Evolutionary conservation across 768 basidiomycete species (phyloP), one percentile per base, ranked within the genome.

Genomic region (Tricholoma sp.): DNA sequence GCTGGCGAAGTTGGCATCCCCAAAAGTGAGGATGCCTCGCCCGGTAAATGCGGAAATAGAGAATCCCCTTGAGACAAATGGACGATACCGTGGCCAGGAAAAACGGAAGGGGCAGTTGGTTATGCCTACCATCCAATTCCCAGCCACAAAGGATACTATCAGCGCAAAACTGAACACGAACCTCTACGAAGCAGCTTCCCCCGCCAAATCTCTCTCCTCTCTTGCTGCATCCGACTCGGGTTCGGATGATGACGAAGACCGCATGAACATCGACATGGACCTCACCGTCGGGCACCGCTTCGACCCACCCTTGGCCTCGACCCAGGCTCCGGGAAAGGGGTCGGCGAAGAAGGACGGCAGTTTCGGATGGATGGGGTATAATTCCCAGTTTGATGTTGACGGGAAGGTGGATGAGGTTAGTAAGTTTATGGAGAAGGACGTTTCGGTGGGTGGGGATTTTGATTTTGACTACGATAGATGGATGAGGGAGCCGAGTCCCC

Each of bases 351-450:
- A 65, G 46, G 52, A 52, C 22, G 67, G 64, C 52, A 64, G 65
- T 54, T 47, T 67, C 16, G 65, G 72, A 37, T 77, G 71, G 59
- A 69, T 73, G 69, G 76, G 75, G 2, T 84, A 78, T 62, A 82
- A 78, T 58, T 84, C 85, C 4, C 84, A 85, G 59, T 79, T 82
- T 56, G 80, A 83, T 57, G 72, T 85, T 2, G 80, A 83, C 62
- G 75, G 72, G n/a, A 75, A 78, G 59, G 76, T 82, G 16, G 79
- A 80, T 49, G 67, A 74, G 60, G 83, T 83, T 5, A 78, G 74
- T 50, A 81, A 79, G 65, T 63, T 84, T 59, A 68, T 86, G 59
- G 81, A 83, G 64, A 74, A 75, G 59, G 86, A 85, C 57, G 76
- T 85, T 4, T 50, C 47, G 5, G 47, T 50, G 9, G 47, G 47